Evolutionary conservation across 1,284 basidiomycete genomes (phyloP), one percentile per base, ranked within the genome.

Genomic region (Trichosporon inkin): DNA sequence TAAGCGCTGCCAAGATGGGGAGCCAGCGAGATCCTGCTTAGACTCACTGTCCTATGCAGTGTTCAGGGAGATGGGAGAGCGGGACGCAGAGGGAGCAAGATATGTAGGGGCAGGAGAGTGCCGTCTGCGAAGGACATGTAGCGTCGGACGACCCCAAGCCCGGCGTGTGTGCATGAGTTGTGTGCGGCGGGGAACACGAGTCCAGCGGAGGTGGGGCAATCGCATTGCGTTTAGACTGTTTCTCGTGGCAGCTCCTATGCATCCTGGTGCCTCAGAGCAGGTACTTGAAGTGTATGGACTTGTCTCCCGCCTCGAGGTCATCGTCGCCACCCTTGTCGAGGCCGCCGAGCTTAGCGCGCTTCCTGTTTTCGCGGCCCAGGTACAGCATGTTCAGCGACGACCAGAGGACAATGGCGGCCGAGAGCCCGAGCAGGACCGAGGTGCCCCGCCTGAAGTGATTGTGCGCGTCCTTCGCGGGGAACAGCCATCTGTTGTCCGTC

Each of bases 381-480:
- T 67, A 69, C 10, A 63, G 11, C 51, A 66, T 63, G 58, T 71
- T 71, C 24, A 65, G 40, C 3, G 38, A 55, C 1, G 68, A 53
- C 22, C 64, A 62, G n/a, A 66, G 40, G 13, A 58, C 53, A 47
- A 67, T 65, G 16, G 51, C 38, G 14, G 55, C 35, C 1, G 68
- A 56, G 10, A 71, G 55, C 6, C 62, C 66, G 34, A 71, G 60
- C 2, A 68, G 58, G 24, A 68, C 63, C 1, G 64, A 64, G 3
- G 79, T 81, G 4, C 78, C 80, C 38, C 70, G 75, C n/a, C 67
- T 73, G 65, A 82, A 84, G 24, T 74, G 62, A 11, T 55, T 19
- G 0, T 83, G 82, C 1, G 80, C 71, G 1, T 79, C 74, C n/a
- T 79, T 79, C 17, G 81, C 67, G 1, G 78, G 75, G 62, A 84